phyloP scores from a whole-genome alignment of 768 basidiomycete genomes.

The Steccherinum ochraceum region DNA sequence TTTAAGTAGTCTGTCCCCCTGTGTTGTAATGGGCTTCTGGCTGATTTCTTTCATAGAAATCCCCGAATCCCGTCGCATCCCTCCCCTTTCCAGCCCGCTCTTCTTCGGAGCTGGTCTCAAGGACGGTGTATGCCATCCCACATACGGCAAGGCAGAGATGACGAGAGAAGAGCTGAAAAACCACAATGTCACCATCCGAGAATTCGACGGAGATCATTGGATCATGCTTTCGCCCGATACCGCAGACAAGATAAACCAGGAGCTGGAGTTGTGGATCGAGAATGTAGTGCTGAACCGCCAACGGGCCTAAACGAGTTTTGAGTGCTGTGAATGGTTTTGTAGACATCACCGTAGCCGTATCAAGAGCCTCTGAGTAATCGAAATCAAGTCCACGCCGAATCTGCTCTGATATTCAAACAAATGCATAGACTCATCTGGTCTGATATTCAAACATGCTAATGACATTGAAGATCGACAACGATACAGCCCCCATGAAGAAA shows the following conservation, averaged over 20 bases:
- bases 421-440: too few relatives aligned
- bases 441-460: too few relatives aligned
- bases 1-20: background rate
- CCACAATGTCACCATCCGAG: constrained; percentile 2
- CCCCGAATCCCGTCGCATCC: background rate
- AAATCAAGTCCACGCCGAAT: too few relatives aligned
- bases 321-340: too few relatives aligned
- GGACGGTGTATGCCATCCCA: constrained; percentile 13
- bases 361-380: too few relatives aligned
- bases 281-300: too few relatives aligned
- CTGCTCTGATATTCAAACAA: too few relatives aligned
- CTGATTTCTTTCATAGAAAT: background rate
- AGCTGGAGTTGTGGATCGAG: constrained; percentile 4
- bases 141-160: background rate
- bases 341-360: too few relatives aligned
- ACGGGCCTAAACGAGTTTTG: too few relatives aligned
- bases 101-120: constrained; percentile 9
- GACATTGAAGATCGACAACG: too few relatives aligned
- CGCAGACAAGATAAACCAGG: constrained; percentile 1
- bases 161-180: background rate
- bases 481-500: too few relatives aligned
- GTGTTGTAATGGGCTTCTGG: background rate
- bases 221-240: background rate
- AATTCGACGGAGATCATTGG: constrained; percentile 6
- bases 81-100: constrained; percentile 1